Percentiles rank a stretch among this genome's conserved stretches.
Conservation (phyloP, 78 protist species). For the Dictyostelium capitatum region DNA sequence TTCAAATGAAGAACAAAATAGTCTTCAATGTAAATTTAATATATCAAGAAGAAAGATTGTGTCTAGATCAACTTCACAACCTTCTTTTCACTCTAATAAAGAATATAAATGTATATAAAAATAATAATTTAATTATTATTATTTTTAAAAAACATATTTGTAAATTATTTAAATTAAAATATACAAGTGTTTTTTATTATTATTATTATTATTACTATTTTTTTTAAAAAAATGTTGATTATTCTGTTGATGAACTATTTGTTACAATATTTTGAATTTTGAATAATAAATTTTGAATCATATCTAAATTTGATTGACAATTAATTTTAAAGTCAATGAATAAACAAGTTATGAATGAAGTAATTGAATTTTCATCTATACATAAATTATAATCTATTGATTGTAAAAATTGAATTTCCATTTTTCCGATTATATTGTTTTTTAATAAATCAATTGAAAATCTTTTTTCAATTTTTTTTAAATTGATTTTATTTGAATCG, state of each 20-base stretch:
- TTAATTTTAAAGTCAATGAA: constrained; percentile 16
- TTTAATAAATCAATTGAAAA: neutral
- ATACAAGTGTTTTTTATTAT: neutral
- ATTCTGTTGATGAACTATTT: no score
- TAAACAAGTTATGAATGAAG: constrained; percentile 15
- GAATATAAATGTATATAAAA: constrained; percentile 17
- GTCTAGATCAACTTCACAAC: constrained; percentile 30
- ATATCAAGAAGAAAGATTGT: neutral
- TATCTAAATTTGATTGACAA: neutral
- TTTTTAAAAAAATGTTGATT: neutral
- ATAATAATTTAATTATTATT: neutral
- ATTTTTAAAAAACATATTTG: neutral
- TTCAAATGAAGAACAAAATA: neutral
- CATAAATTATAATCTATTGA: neutral
- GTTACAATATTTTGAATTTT: neutral
- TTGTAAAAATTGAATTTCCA: constrained; percentile 37
- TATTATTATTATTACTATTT: neutral
- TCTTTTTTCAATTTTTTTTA: constrained; percentile 16
- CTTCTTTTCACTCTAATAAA: constrained; percentile 29
- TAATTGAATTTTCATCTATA: constrained; percentile 20
- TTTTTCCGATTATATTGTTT: constrained; percentile 5
- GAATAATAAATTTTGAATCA: neutral
- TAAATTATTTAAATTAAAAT: neutral
- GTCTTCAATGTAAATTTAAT: neutral
- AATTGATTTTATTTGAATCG: constrained; percentile 14